Conservation (phyloP, 2,329 filamentous ascomycete genomes). For the Beauveria sp. region DNA sequence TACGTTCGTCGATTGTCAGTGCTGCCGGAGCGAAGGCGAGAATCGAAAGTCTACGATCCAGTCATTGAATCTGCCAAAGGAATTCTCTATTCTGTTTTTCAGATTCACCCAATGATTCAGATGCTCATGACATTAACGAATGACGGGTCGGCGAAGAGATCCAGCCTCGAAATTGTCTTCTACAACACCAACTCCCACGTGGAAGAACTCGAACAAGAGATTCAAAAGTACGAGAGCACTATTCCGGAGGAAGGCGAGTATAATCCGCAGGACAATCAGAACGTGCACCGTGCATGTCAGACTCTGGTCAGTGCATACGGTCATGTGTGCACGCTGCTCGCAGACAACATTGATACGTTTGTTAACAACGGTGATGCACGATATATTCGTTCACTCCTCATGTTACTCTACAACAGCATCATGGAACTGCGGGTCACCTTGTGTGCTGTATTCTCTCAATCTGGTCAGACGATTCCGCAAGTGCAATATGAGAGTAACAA, state of each 20-base stretch:
- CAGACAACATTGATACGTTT: conserved; percentile 55
- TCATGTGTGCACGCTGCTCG: conserved; percentile 54
- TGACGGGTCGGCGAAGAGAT: conserved; percentile 52
- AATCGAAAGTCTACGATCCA: conserved; percentile 53
- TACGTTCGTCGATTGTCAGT: conserved; percentile 58
- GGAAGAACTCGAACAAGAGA: conserved; percentile 56
- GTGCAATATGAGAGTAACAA: conserved; percentile 21
- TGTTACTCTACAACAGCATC: conserved; percentile 59
- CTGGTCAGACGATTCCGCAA: conserved; percentile 14
- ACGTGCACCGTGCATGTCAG: conserved; percentile 54
- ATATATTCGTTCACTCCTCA: conserved; percentile 57
- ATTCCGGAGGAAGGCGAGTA: conserved; percentile 37
- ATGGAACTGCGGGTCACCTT: conserved; percentile 56
- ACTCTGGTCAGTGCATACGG: conserved; percentile 58
- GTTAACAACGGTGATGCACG: conserved; percentile 58
- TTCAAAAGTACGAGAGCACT: conserved; percentile 51
- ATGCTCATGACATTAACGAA: conserved; percentile 55
- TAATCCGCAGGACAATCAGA: conserved; percentile 50
- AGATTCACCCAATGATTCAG: conserved; percentile 61
- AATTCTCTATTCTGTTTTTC: conserved; percentile 59
- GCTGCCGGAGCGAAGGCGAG: conserved; percentile 54
- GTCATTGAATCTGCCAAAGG: conserved; percentile 59
- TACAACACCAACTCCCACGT: conserved; percentile 62
- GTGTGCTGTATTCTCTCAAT: conserved; percentile 24
- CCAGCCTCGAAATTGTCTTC: conserved; percentile 58